Conservation (phyloP, 78 protist species). For the Emiliania huxleyi region DNA sequence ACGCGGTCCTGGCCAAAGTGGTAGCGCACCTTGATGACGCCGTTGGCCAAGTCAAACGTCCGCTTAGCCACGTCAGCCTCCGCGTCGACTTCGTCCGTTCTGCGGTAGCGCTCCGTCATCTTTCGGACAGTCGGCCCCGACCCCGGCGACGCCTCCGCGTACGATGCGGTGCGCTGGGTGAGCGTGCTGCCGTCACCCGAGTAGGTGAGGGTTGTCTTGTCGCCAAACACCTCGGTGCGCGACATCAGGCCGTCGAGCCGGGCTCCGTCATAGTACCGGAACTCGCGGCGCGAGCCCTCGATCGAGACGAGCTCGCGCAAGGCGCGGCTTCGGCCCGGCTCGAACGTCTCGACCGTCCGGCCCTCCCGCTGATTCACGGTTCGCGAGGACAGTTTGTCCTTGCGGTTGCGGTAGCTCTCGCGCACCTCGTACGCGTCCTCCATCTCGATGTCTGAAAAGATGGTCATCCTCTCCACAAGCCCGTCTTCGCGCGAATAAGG, state of each 20-base stretch:
- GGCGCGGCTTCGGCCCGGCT: not conserved
- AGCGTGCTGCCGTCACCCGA: not conserved
- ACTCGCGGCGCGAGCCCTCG: not conserved
- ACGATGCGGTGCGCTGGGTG: constrained; percentile 32
- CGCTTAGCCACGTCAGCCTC: constrained; percentile 46
- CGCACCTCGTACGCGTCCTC: not conserved
- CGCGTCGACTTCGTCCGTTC: not conserved
- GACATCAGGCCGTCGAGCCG: constrained; percentile 45
- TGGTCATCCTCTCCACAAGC: not conserved
- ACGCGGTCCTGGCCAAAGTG: constrained; percentile 39
- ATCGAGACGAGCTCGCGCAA: not conserved
- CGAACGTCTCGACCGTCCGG: not conserved
- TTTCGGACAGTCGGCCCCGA: not conserved
- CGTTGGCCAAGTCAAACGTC: not conserved
- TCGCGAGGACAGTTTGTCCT: not conserved
- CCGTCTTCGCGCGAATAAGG: constrained; percentile 32
- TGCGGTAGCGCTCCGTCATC: constrained; percentile 1
- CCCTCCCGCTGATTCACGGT: no score
- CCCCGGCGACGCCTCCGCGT: not conserved
- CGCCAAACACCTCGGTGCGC: constrained; percentile 29
- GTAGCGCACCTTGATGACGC: not conserved
- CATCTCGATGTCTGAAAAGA: not conserved
- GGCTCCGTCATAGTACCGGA: constrained; percentile 31
- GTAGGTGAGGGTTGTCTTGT: constrained; percentile 11
- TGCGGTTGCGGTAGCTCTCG: constrained; percentile 24